A percentile compares a stretch with the other conserved stretches of the same genome.
Conservation (phyloP, 495 filamentous ascomycete genomes). For the Talaromyces thailandensis region DNA sequence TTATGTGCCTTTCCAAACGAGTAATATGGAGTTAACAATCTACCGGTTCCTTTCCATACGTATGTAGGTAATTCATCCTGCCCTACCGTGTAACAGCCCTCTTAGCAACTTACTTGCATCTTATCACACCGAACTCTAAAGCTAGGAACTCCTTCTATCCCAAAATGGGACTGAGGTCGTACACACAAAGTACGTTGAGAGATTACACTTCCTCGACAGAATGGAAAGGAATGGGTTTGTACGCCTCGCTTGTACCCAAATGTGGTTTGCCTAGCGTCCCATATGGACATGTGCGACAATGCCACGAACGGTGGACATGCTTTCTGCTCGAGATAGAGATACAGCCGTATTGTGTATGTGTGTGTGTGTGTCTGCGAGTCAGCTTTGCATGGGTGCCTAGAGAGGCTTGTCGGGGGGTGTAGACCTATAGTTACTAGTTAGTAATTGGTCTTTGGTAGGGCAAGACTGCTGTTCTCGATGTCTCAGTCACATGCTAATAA, state of each 20-base stretch:
- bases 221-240: neutral
- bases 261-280: neutral
- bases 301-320: neutral
- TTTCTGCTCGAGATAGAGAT: neutral
- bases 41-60: too few relatives aligned
- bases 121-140: neutral
- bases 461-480: neutral
- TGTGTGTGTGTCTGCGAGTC: neutral
- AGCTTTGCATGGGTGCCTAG: neutral
- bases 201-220: neutral
- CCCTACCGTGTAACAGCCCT: neutral
- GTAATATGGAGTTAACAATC: too few relatives aligned
- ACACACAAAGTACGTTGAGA: neutral
- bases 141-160: neutral
- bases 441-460: too few relatives aligned
- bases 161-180: neutral
- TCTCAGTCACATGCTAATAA: neutral
- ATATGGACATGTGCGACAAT: neutral
- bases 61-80: neutral
- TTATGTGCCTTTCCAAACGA: neutral
- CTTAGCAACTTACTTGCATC: too few relatives aligned
- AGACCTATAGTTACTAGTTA: too few relatives aligned
- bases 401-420: neutral
- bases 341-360: neutral
- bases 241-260: neutral